Evolutionary conservation across 306 rosid genomes (phyloP).

Genomic region (Acacia acuminata): DNA sequence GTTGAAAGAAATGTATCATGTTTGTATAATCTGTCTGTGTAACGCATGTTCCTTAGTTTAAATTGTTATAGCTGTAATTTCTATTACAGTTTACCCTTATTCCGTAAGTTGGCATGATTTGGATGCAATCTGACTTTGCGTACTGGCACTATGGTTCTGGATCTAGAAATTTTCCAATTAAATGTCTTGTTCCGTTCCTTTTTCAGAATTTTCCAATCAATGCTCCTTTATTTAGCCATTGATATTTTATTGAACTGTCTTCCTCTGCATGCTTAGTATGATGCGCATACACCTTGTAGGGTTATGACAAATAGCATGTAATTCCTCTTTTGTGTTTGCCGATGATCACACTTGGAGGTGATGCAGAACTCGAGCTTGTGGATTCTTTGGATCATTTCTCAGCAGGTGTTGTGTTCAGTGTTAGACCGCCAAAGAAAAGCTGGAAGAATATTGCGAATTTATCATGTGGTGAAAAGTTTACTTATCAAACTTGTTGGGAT

Average conservation of each 20-base stretch:
- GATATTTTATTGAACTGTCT: not conserved
- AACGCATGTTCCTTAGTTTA: no score
- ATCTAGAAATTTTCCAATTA: not conserved
- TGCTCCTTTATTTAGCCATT: not conserved
- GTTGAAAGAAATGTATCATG: no score
- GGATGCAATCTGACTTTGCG: not conserved
- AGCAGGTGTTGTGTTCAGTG: slow-evolving; percentile 97
- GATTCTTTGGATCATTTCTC: slow-evolving; percentile 98
- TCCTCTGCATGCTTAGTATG: not conserved
- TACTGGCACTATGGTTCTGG: not conserved
- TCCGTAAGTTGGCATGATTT: no score
- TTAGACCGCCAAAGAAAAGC: slow-evolving; percentile 97
- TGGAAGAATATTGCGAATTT: slow-evolving; percentile 98
- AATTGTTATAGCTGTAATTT: no score
- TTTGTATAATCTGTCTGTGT: no score
- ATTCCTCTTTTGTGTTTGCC: slow-evolving; percentile 26
- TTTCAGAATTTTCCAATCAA: not conserved
- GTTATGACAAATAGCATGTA: not conserved
- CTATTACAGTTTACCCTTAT: no score
- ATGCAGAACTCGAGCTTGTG: slow-evolving; percentile 96
- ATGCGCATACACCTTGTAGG: not conserved
- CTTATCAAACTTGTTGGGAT: not conserved
- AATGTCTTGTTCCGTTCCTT: not conserved
- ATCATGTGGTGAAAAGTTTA: slow-evolving; percentile 98
- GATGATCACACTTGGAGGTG: slow-evolving; percentile 99